Base-by-base conservation (phyloP, 305 asterid genomes). In the Fraxinus dipetala region DNA sequence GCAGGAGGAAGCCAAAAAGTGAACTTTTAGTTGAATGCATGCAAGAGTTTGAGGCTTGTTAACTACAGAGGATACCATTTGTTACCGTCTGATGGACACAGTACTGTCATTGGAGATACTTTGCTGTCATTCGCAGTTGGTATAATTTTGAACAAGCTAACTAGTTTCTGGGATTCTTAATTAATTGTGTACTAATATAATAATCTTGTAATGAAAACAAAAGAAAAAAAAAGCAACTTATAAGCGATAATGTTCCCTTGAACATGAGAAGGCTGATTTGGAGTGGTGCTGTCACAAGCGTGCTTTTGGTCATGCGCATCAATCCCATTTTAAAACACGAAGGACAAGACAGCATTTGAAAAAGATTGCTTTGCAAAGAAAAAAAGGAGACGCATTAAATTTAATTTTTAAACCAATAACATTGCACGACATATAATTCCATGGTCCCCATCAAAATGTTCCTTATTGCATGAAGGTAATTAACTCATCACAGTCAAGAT, bases 71-170 rank as follows among this genome's bases (percentile, higher is more conserved):
- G 85, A 20, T 81, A 85, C n/a, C 75, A 72, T 28, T 72, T 89
- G 79, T 70, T 89, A 86, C 85, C 87, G 35, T 67, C 84, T 1
- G 89, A 87, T 26, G 81, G 36, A 32, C 85, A 88, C 20, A 80
- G 31, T 0, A 32, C 87, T 1, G 81, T 78, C 22, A 43, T 83
- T 80, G 87, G 90, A 18, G 85, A 85, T 35, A 28, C 74, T 26
- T 8, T 79, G 72, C 24, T 82, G 0, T 13, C 82, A 2, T 20
- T 84, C 51, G 83, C 88, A 0, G 1, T 88, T 69, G 80, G 75
- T 4, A 45, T 88, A 32, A 79, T 1, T 72, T 86, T 56, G 40
- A 59, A 26, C 80, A 67, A 11, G 35, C n/a, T 10, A 65, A 28
- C 28, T 9, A 26, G 70, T 40, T 40, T 10, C 0, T 43, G 51